A percentile compares a stretch with the other conserved stretches of the same genome.
phyloP scores from a whole-genome alignment of 495 filamentous ascomycete genomes.

The Evernia prunastri region DNA sequence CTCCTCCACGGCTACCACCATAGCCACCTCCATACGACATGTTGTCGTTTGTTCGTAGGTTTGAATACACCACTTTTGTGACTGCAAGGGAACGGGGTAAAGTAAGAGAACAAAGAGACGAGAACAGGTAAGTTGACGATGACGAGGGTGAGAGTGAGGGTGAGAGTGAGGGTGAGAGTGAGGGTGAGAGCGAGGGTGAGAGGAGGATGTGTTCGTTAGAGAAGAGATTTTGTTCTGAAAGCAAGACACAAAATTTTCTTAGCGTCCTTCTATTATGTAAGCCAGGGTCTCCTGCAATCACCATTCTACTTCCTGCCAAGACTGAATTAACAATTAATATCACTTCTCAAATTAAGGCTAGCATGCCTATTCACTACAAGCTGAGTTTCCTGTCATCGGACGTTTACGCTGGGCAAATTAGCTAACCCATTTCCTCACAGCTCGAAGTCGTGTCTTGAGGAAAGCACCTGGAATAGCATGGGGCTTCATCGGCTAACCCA shows the following conservation, averaged over 20 bases:
- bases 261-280: conserved; percentile 5
- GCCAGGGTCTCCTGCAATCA: background rate
- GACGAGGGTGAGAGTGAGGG: conserved; percentile 1
- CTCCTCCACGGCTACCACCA: conserved; percentile 39
- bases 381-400: too few species aligned
- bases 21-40: conserved; percentile 76
- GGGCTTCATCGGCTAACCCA: too few species aligned
- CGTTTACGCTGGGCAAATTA: too few species aligned
- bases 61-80: background rate
- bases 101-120: background rate
- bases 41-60: conserved; percentile 2
- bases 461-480: too few species aligned
- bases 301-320: background rate
- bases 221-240: too few species aligned
- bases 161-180: background rate
- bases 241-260: conserved; percentile 18
- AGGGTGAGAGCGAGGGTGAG: background rate
- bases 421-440: too few species aligned
- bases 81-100: background rate
- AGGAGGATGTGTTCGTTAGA: too few species aligned
- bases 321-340: too few species aligned
- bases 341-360: too few species aligned
- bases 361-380: too few species aligned
- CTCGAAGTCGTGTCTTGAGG: too few species aligned
- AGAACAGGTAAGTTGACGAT: background rate